These are phyloP conservation scores for Aspergillus bridgeri DNA, from an alignment of 495 filamentous ascomycete genomes.

Conservation along the genomic window DNA sequence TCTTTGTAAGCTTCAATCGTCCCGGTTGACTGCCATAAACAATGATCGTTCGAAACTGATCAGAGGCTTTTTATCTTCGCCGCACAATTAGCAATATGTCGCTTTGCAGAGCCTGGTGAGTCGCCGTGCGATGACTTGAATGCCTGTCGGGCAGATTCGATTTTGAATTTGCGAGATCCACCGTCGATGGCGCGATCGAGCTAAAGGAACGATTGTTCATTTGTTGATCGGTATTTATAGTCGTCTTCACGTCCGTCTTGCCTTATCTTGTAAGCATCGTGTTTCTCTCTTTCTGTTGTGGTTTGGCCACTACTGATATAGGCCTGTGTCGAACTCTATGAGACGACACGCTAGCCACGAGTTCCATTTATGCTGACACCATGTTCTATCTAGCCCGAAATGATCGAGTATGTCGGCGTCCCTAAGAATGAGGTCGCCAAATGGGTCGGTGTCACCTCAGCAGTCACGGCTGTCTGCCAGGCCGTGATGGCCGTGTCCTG, in stretches of 20 bases:
- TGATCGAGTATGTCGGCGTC: constrained; percentile 79
- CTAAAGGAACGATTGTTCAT: not conserved
- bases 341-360: no score
- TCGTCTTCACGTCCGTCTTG: constrained; percentile 79
- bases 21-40: not conserved
- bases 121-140: constrained; percentile 8
- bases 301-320: not conserved
- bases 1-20: constrained; percentile 56
- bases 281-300: not conserved
- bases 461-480: constrained; percentile 70
- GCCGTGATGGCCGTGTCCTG: constrained; percentile 70
- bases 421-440: constrained; percentile 66
- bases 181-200: constrained; percentile 3
- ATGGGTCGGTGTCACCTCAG: constrained; percentile 71
- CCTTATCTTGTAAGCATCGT: constrained; percentile 65
- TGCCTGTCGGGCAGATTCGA: not conserved
- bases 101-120: constrained; percentile 77
- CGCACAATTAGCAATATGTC: constrained; percentile 48
- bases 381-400: constrained; percentile 56
- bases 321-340: not conserved
- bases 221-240: constrained; percentile 16
- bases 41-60: not conserved
- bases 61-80: not conserved
- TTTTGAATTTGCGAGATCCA: constrained; percentile 1
- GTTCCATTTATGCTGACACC: not conserved